Evolutionary conservation across 2,329 filamentous ascomycete species (phyloP).

Genomic region (Colletotrichum liaoningense): DNA sequence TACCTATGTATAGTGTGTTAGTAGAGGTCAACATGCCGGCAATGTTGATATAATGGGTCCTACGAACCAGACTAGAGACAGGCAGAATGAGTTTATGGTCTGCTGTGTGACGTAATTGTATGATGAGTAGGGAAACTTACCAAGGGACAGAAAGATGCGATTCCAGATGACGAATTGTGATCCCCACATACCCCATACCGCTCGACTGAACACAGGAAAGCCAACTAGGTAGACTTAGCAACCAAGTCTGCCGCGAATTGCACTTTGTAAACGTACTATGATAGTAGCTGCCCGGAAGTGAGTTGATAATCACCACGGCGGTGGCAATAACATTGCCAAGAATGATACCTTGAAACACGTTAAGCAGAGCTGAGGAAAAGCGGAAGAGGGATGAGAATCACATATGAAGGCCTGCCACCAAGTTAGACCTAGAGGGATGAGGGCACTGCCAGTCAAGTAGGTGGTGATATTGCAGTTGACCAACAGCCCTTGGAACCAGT

Average conservation of each 20-base stretch:
- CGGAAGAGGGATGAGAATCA: conserved; percentile 28
- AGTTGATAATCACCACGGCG: conserved; percentile 53
- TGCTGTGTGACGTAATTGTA: too few relatives aligned
- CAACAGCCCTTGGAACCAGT: conserved; percentile 51
- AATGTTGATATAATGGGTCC: background rate
- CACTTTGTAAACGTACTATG: conserved; percentile 45
- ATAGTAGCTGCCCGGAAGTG: conserved; percentile 55
- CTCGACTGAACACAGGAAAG: conserved; percentile 47
- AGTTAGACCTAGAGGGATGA: conserved; percentile 52
- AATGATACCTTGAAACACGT: conserved; percentile 43
- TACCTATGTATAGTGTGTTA: conserved; percentile 44
- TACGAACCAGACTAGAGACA: conserved; percentile 40
- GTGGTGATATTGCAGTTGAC: conserved; percentile 58
- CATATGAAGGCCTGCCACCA: conserved; percentile 58
- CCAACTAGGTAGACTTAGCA: conserved; percentile 36
- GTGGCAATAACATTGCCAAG: conserved; percentile 53
- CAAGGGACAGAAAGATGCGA: conserved; percentile 53
- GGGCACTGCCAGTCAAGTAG: conserved; percentile 53
- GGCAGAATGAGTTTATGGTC: background rate
- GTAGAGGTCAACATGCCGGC: background rate
- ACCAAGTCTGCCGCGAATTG: too few relatives aligned
- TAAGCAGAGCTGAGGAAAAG: background rate
- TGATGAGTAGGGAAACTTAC: conserved; percentile 40
- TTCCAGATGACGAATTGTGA: conserved; percentile 46
- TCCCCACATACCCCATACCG: conserved; percentile 45